Evolutionary conservation across 2,329 filamentous ascomycete species (phyloP).

Genomic region (Amauroascus niger): DNA sequence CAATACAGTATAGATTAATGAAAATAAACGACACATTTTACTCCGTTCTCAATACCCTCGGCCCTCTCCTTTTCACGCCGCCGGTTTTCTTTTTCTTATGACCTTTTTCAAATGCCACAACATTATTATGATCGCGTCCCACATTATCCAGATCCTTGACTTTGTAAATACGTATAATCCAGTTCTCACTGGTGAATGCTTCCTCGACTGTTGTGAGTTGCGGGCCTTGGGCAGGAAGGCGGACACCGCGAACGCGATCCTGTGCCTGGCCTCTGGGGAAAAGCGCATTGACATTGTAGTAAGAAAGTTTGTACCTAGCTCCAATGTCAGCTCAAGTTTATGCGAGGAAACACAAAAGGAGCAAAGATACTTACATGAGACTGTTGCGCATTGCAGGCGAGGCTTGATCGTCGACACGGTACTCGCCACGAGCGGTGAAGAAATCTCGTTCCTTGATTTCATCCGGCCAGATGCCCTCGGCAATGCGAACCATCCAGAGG

Average conservation of each 20-base stretch:
- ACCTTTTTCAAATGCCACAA: slow-evolving; percentile 44
- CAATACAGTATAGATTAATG: background rate
- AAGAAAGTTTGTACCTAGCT: slow-evolving; percentile 97
- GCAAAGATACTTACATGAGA: slow-evolving; percentile 66
- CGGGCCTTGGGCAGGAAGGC: slow-evolving; percentile 74
- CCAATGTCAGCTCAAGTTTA: slow-evolving; percentile 4
- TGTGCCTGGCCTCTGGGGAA: slow-evolving; percentile 85
- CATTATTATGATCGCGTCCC: slow-evolving; percentile 70
- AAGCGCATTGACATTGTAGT: slow-evolving; percentile 90
- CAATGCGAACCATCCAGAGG: slow-evolving; percentile 99
- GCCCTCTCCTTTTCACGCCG: slow-evolving; percentile 33
- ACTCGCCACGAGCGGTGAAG: slow-evolving; percentile 89
- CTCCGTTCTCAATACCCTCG: slow-evolving; percentile 35
- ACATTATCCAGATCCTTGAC: slow-evolving; percentile 98
- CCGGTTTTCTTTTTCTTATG: slow-evolving; percentile 43
- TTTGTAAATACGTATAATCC: slow-evolving; percentile 99
- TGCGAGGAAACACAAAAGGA: background rate
- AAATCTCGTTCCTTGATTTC: slow-evolving; percentile 95
- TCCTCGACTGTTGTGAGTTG: slow-evolving; percentile 85
- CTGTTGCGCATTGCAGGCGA: slow-evolving; percentile 98
- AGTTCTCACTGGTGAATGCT: slow-evolving; percentile 98
- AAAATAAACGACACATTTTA: slow-evolving; percentile 7
- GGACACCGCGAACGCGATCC: slow-evolving; percentile 76
- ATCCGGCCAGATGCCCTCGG: slow-evolving; percentile 99
- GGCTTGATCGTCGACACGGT: slow-evolving; percentile 84